Conservation (phyloP, 2,329 filamentous ascomycete genomes). For the Thelonectria olida region DNA sequence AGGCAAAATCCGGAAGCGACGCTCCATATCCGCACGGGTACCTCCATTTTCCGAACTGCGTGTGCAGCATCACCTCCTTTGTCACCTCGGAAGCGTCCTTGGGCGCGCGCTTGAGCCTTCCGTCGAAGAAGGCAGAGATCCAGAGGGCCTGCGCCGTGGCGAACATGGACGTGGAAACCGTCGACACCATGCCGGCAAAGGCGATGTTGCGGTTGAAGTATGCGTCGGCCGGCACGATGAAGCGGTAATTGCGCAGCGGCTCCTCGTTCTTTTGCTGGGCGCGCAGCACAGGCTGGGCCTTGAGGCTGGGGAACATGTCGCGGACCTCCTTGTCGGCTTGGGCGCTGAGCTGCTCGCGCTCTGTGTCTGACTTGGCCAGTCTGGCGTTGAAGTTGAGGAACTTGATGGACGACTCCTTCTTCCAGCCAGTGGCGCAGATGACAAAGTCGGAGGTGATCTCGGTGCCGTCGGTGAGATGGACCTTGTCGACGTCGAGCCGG, state of each 20-base stretch:
- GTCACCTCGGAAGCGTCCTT: conserved; percentile 49
- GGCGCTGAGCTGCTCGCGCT: conserved; percentile 3
- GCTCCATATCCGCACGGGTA: conserved; percentile 72
- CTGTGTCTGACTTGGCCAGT: background rate
- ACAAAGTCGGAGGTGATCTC: conserved; percentile 54
- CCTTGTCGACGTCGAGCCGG: conserved; percentile 47
- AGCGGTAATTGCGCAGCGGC: conserved; percentile 33
- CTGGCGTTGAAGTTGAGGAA: conserved; percentile 46
- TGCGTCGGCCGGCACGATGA: conserved; percentile 33
- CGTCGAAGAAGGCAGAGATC: conserved; percentile 65
- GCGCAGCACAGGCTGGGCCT: conserved; percentile 24
- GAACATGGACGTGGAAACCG: conserved; percentile 43
- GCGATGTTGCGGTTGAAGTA: conserved; percentile 41
- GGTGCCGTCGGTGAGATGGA: conserved; percentile 53
- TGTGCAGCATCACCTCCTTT: conserved; percentile 68
- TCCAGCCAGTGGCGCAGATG: conserved; percentile 63
- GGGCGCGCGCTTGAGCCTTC: conserved; percentile 50
- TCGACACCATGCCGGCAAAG: conserved; percentile 43
- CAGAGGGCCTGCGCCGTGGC: conserved; percentile 55
- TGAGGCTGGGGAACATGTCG: conserved; percentile 26
- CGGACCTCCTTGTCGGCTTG: conserved; percentile 28
- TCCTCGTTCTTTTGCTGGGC: conserved; percentile 26
- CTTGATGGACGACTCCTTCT: conserved; percentile 51
- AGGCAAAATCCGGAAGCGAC: conserved; percentile 73
- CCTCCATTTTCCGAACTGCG: conserved; percentile 73